Conservation (phyloP, 306 rosid species). For the Trifolium fragiferum region DNA sequence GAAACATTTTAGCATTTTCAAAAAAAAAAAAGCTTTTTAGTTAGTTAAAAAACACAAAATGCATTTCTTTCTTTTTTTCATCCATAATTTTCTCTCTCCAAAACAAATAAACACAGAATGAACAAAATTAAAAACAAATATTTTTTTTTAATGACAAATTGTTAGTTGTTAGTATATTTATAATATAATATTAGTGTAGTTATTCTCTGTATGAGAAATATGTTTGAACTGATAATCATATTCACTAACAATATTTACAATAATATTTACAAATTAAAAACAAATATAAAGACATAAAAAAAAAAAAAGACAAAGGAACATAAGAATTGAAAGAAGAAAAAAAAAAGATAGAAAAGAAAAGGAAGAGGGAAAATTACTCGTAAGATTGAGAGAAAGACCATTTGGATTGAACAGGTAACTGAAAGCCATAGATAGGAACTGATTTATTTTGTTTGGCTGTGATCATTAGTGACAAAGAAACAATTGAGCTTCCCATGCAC, state of each 20-base stretch:
- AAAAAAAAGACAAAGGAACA: not conserved
- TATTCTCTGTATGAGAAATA: too few relatives aligned
- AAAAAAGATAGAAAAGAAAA: not conserved
- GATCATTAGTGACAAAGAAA: constrained; percentile 69
- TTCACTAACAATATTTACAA: too few relatives aligned
- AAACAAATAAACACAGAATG: not conserved
- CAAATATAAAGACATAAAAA: not conserved
- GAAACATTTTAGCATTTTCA: not conserved
- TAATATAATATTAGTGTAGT: too few relatives aligned
- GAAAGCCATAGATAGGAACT: constrained; percentile 65
- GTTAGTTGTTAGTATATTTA: too few relatives aligned
- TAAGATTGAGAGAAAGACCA: constrained; percentile 83
- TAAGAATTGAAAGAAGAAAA: not conserved
- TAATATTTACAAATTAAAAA: too few relatives aligned
- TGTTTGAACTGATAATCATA: too few relatives aligned
- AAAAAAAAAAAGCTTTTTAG: not conserved
- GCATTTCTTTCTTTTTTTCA: not conserved
- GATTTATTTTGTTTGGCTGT: constrained; percentile 68
- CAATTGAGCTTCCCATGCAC: constrained; percentile 57
- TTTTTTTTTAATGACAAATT: not conserved
- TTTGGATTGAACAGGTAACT: constrained; percentile 68
- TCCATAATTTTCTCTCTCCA: constrained; percentile 25
- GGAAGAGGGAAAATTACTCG: constrained; percentile 54
- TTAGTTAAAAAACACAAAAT: constrained; percentile 40
- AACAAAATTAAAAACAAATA: not conserved